Evolutionary conservation across 768 basidiomycete species (phyloP), one percentile per base, ranked within the genome.

Genomic region (Pulveroboletus sp.): DNA sequence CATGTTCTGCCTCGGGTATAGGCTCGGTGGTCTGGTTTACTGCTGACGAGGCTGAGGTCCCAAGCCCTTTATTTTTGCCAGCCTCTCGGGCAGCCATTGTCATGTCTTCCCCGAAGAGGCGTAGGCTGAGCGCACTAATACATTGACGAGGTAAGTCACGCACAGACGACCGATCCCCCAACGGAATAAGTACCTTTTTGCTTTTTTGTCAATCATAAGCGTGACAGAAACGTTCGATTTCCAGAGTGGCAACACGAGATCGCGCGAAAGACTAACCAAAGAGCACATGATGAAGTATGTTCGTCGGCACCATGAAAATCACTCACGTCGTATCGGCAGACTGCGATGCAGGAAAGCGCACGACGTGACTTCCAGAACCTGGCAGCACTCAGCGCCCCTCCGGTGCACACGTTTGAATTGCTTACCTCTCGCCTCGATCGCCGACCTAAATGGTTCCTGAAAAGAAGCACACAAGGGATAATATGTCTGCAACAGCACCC

Each of bases 171-270:
- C 3, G 16, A 9, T 24, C 10, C 5, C 27, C 17, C 14, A 12
- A 14, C 16, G 10, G 29, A 27, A 64, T 6, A 35, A 73, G 11
- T 37, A 92, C 94, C 87, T 91, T 71, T 98, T 98, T 21, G 93
- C 90, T 62, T 89, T 89, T 69, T 98, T 99, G 70, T 98, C 94
- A 45, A 97, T 83, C 92, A 98, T 93, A 49, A 98, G 74, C 1
- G 87, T 82, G 44, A 95, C 64, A 0, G 93, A 95, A 12, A 84
- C 81, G 50, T 85, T 86, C 2, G 92, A 93, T 69, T 90, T 94
- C 97, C 95, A 98, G 43, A 98, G 78, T 0, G 97, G 95, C n/a
- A 97, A 71, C n/a, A 87, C 67, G 21, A 98, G 75, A 43, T 92
- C 85, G 56, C 90, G 82, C n/a, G 78, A 72, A 31, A 92, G 72